phyloP scores from a whole-genome alignment of 1,284 basidiomycete species.

The Trametes sp. region DNA sequence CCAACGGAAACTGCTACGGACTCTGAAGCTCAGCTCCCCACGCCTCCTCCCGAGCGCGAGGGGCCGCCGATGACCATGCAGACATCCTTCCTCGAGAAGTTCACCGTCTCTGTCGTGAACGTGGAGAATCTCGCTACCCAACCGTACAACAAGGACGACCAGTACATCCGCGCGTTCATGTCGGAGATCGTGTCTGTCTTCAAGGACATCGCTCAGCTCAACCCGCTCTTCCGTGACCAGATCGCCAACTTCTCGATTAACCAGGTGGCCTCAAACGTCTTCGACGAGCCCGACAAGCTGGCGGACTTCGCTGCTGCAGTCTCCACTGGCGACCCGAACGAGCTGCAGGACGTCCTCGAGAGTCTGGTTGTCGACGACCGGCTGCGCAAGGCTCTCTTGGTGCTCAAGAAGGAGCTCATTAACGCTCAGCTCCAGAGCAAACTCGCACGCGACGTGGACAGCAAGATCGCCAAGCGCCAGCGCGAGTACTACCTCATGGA shows the following conservation, averaged over 20 bases:
- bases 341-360: constrained; percentile 95
- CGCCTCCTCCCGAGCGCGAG: constrained; percentile 44
- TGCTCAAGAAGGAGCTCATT: constrained; percentile 98
- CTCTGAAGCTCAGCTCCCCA: constrained; percentile 44
- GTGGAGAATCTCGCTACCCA: constrained; percentile 86
- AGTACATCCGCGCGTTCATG: constrained; percentile 96
- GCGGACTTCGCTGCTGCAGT: constrained; percentile 99
- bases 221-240: constrained; percentile 98
- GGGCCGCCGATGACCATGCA: constrained; percentile 56
- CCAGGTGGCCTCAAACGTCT: constrained; percentile 95
- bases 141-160: constrained; percentile 92
- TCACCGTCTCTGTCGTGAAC: constrained; percentile 90
- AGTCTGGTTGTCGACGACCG: constrained; percentile 89
- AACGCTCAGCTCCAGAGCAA: constrained; percentile 97
- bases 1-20: constrained; percentile 41
- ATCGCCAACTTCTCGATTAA: constrained; percentile 97
- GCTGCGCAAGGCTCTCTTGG: constrained; percentile 88
- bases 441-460: constrained; percentile 94
- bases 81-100: constrained; percentile 91
- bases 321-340: constrained; percentile 88
- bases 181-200: constrained; percentile 97
- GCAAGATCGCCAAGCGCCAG: constrained; percentile 97
- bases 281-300: constrained; percentile 98
- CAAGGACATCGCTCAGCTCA: constrained; percentile 98
- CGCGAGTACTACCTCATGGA: constrained; percentile 99